A percentile compares a stretch with the other conserved stretches of the same genome.
These are phyloP conservation scores for Penicillium fuscoglaucum DNA, from an alignment of 2,329 filamentous ascomycete species.

Conservation along the genomic window DNA sequence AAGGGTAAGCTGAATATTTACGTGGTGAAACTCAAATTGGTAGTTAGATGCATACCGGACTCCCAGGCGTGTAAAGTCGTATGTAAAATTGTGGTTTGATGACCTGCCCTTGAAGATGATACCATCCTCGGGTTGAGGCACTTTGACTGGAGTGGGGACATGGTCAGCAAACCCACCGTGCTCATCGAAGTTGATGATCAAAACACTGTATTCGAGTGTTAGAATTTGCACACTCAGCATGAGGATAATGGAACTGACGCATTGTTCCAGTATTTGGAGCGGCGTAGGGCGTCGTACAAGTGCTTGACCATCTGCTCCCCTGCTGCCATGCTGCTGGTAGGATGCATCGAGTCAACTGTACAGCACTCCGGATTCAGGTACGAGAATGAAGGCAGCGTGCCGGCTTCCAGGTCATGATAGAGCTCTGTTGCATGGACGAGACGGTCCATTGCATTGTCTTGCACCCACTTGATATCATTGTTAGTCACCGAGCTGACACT, in stretches of 20 bases:
- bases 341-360: constrained; percentile 42
- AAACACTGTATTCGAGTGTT: constrained; percentile 24
- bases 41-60: constrained; percentile 29
- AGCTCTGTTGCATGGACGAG: constrained; percentile 50
- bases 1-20: background rate
- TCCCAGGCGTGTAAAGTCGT: constrained; percentile 43
- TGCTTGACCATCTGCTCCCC: constrained; percentile 45
- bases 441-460: constrained; percentile 38
- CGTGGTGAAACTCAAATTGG: background rate
- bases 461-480: constrained; percentile 32
- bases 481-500: background rate
- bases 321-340: constrained; percentile 40
- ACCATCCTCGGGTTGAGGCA: constrained; percentile 37
- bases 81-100: constrained; percentile 36
- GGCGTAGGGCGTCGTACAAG: constrained; percentile 45
- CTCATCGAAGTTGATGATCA: constrained; percentile 46
- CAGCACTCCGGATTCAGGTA: constrained; percentile 49
- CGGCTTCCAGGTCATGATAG: constrained; percentile 40
- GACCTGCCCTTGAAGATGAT: constrained; percentile 34
- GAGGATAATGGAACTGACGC: constrained; percentile 20
- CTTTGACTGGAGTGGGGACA: constrained; percentile 39
- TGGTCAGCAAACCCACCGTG: constrained; percentile 46
- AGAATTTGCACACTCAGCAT: background rate
- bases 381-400: constrained; percentile 68
- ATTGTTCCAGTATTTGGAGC: constrained; percentile 43